phyloP scores from a whole-genome alignment of 2,329 filamentous ascomycete genomes.

The Paramyrothecium sp. region DNA sequence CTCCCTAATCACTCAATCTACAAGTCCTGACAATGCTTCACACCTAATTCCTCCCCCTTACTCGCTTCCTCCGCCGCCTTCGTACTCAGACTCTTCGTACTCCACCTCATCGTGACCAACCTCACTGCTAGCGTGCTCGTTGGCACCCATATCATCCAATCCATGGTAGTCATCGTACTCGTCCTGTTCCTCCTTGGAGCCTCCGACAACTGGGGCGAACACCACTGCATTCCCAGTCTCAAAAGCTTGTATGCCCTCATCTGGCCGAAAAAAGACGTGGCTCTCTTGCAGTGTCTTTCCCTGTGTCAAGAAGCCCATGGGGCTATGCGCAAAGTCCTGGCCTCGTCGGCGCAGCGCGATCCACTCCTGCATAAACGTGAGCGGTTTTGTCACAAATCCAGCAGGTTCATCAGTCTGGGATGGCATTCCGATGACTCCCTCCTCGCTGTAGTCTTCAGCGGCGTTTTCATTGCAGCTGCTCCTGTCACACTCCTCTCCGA shows the following conservation, averaged over 20 bases:
- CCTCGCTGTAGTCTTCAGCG: not conserved
- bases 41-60: too few species aligned
- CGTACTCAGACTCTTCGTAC: slow-evolving; percentile 20
- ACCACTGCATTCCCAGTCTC: not conserved
- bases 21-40: too few species aligned
- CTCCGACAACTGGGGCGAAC: not conserved
- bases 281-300: slow-evolving; percentile 44
- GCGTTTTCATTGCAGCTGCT: not conserved
- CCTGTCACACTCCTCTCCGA: not conserved
- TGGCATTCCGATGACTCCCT: not conserved
- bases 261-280: slow-evolving; percentile 50
- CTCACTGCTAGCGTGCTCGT: slow-evolving; percentile 14
- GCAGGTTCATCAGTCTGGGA: not conserved
- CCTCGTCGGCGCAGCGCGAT: slow-evolving; percentile 50
- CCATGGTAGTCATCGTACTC: slow-evolving; percentile 16
- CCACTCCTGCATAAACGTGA: slow-evolving; percentile 56
- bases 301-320: slow-evolving; percentile 56
- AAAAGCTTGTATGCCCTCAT: not conserved
- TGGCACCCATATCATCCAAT: slow-evolving; percentile 22
- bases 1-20: too few species aligned
- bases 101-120: slow-evolving; percentile 16
- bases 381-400: slow-evolving; percentile 23
- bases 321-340: slow-evolving; percentile 57
- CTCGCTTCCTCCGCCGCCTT: too few species aligned
- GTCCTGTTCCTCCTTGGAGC: slow-evolving; percentile 3